Conservation (phyloP, 768 basidiomycete genomes). For the Scleroderma citrinum region DNA sequence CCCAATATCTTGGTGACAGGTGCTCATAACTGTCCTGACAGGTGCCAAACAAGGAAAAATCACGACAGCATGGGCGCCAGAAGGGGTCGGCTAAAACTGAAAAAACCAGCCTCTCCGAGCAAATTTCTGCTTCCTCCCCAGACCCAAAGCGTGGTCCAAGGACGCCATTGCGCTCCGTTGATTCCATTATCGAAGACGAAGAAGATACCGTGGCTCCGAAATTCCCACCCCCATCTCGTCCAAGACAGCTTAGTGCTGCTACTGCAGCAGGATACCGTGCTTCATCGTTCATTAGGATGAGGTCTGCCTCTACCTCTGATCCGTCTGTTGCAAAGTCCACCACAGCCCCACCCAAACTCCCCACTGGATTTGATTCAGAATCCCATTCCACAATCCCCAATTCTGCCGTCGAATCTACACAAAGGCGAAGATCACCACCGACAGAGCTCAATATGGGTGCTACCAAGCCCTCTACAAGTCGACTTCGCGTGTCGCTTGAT, state of each 20-base stretch:
- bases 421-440: slow-evolving; percentile 20
- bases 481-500: slow-evolving; percentile 63
- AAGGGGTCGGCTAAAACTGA: slow-evolving; percentile 18
- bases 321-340: slow-evolving; percentile 10
- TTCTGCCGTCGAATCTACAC: slow-evolving; percentile 15
- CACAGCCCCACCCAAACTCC: slow-evolving; percentile 17
- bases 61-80: slow-evolving; percentile 27
- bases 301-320: slow-evolving; percentile 31
- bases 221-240: slow-evolving; percentile 33
- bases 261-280: slow-evolving; percentile 30
- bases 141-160: slow-evolving; percentile 22
- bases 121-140: slow-evolving; percentile 8
- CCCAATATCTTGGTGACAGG: slow-evolving; percentile 11
- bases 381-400: slow-evolving; percentile 25
- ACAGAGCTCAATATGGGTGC: slow-evolving; percentile 25
- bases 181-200: slow-evolving; percentile 64
- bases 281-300: slow-evolving; percentile 21
- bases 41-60: slow-evolving; percentile 74
- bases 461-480: slow-evolving; percentile 33
- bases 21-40: slow-evolving; percentile 21
- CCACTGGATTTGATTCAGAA: slow-evolving; percentile 25
- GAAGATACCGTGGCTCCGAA: slow-evolving; percentile 30
- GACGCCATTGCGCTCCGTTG: slow-evolving; percentile 48
- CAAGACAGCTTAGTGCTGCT: slow-evolving; percentile 43
- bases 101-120: slow-evolving; percentile 16